A percentile compares a stretch with the other conserved stretches of the same genome.
Evolutionary conservation across 192 early-diverging fungal species (phyloP).

Genomic region (Linnemannia hyalina): DNA sequence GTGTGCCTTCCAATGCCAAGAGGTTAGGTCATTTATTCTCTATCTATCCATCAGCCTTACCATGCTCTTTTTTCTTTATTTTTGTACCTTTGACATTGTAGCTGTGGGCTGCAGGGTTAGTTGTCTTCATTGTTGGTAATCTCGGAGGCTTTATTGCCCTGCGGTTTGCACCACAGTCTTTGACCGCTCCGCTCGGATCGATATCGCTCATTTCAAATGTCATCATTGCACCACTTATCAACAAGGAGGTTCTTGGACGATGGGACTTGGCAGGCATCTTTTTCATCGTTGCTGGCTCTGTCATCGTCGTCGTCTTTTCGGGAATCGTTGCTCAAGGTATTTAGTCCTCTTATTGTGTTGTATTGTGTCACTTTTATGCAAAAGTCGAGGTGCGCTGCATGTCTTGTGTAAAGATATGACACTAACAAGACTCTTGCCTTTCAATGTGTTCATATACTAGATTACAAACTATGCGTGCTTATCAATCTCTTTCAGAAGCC

Average conservation of each 20-base stretch:
- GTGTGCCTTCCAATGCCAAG: background rate
- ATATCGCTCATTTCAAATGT: constrained; percentile 86
- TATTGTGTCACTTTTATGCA: background rate
- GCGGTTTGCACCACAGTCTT: constrained; percentile 86
- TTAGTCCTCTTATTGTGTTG: background rate
- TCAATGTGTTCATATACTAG: constrained; percentile 37
- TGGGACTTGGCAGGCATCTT: constrained; percentile 80
- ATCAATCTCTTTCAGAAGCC: constrained; percentile 74
- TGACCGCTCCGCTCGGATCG: constrained; percentile 83
- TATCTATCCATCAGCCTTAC: background rate
- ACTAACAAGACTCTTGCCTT: background rate
- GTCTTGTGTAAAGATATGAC: background rate
- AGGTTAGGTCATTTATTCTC: background rate
- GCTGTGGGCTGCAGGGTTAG: constrained; percentile 77
- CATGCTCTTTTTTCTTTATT: background rate
- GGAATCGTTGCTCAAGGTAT: constrained; percentile 64
- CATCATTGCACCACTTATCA: constrained; percentile 81
- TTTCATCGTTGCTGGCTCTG: constrained; percentile 81
- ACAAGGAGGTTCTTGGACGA: constrained; percentile 76
- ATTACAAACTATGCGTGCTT: constrained; percentile 80
- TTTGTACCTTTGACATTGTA: constrained; percentile 12
- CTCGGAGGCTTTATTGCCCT: constrained; percentile 79
- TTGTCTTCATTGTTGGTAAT: constrained; percentile 80
- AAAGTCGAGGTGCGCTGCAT: no score
- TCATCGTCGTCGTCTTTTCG: constrained; percentile 79